Conservation (phyloP, 441 rosid genomes). For the Aquilaria agallochum region DNA sequence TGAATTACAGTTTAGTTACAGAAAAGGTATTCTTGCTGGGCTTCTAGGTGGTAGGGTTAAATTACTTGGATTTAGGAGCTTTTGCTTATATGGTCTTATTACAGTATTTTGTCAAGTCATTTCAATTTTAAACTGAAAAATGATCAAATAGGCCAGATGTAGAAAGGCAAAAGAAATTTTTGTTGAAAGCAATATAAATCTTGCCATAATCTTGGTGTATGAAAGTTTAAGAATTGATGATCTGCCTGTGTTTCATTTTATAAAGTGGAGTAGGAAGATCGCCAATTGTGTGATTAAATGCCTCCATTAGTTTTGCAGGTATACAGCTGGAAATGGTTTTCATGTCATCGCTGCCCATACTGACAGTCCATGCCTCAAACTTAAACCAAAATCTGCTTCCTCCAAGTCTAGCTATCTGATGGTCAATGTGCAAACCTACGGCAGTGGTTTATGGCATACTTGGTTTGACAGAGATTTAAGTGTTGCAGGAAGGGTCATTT, state of each 20-base stretch:
- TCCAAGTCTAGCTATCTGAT: slow-evolving; percentile 76
- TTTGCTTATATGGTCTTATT: too few relatives aligned
- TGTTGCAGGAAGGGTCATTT: slow-evolving; percentile 89
- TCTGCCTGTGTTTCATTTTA: background rate
- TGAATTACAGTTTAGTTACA: too few relatives aligned
- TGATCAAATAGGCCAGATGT: too few relatives aligned
- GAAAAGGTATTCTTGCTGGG: too few relatives aligned
- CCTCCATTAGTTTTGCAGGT: slow-evolving; percentile 51
- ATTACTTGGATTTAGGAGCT: too few relatives aligned
- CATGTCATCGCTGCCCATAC: slow-evolving; percentile 93
- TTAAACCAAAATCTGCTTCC: slow-evolving; percentile 89
- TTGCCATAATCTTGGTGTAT: too few relatives aligned
- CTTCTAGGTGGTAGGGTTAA: too few relatives aligned
- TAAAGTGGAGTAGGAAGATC: background rate
- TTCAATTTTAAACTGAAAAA: too few relatives aligned
- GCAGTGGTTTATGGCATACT: slow-evolving; percentile 96
- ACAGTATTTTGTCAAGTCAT: too few relatives aligned
- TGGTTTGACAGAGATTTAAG: slow-evolving; percentile 98
- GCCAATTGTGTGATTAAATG: slow-evolving; percentile 1
- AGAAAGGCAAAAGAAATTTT: too few relatives aligned
- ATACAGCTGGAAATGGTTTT: slow-evolving; percentile 73
- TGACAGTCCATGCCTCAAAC: slow-evolving; percentile 91
- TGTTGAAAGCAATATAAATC: too few relatives aligned
- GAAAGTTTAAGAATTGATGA: too few relatives aligned
- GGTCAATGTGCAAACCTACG: slow-evolving; percentile 96